Evolutionary conservation across 257 asterid species (phyloP), one percentile per base, ranked within the genome.

Genomic region (Linaria vulgaris): DNA sequence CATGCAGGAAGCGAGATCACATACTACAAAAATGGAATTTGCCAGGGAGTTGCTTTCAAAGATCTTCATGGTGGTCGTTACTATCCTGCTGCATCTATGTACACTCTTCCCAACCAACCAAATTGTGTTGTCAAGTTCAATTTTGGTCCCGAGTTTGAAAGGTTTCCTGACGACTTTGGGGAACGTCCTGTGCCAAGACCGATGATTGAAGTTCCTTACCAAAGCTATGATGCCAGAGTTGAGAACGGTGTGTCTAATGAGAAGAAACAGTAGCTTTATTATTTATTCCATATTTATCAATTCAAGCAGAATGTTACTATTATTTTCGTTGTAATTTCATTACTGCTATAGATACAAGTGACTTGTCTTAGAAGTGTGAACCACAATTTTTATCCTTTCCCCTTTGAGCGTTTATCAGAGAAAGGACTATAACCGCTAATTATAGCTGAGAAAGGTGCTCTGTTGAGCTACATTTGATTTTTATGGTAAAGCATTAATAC

Each of bases 11-110:
- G 99, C 82, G 97, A 85, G 80, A 87, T 94, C 64, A 81, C 87
- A 6, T 94, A 83, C 70, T 94, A 90, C 85, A 90, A 81, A 78
- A 94, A 94, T 45, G 96, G 99, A 64, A 72, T 79, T 66, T 83
- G 94, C 63, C 96, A 85, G 73, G 99, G 97, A 34, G 84, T 88
- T 71, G 97, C 99, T 66, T 94, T 85, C 74, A 76, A 56, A 59
- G 87, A 90, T 76, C 83, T 94, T 54, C 79, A 67, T 34, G 99
- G 99, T 64, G 99, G 96, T 48, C 91, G 88, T 45, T 94, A 94
- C 80, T 87, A 73, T 64, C 96, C 99, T 15, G 99, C 97, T 22
- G 99, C 99, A 66, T 94, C 97, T 31, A 87, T 94, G 95, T 94
- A 84, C 77, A 94, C 99, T 19, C 95, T 94, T 67, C 99, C 99